A percentile compares a stretch with the other conserved stretches of the same genome.
These are phyloP conservation scores for Penicillium sp. DNA, from an alignment of 2,329 filamentous ascomycete species.

Conservation along the genomic window DNA sequence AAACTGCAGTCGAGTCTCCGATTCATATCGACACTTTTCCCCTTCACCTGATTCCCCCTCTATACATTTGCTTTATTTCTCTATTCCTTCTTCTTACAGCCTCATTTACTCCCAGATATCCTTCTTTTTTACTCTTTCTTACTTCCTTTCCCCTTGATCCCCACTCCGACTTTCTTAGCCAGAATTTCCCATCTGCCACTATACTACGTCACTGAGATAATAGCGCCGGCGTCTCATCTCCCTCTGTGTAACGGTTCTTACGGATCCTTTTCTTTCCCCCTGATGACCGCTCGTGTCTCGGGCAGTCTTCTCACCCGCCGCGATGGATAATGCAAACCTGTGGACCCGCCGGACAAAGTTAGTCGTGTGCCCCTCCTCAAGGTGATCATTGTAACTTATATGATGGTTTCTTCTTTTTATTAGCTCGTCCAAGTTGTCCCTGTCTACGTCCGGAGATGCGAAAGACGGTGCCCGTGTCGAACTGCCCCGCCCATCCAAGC, in stretches of 20 bases:
- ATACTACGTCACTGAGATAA: slow-evolving; percentile 8
- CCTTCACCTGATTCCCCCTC: slow-evolving; percentile 6
- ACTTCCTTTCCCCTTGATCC: not conserved
- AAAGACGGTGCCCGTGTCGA: slow-evolving; percentile 55
- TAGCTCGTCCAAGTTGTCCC: slow-evolving; percentile 85
- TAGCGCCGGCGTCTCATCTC: slow-evolving; percentile 2
- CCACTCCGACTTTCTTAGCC: not conserved
- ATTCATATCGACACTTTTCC: slow-evolving; percentile 27
- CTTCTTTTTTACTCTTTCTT: not conserved
- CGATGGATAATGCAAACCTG: slow-evolving; percentile 51
- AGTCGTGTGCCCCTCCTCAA: slow-evolving; percentile 21
- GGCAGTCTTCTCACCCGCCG: slow-evolving; percentile 35
- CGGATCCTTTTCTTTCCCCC: slow-evolving; percentile 20
- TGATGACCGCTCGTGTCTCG: slow-evolving; percentile 39
- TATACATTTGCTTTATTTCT: slow-evolving; percentile 10
- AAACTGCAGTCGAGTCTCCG: slow-evolving; percentile 24
- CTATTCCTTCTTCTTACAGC: slow-evolving; percentile 1
- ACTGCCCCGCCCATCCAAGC: slow-evolving; percentile 66
- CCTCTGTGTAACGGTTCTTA: slow-evolving; percentile 14
- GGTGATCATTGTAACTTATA: not conserved
- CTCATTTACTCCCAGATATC: not conserved
- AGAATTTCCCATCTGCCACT: slow-evolving; percentile 1
- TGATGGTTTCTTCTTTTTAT: slow-evolving; percentile 4
- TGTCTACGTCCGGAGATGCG: slow-evolving; percentile 67
- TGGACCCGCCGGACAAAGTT: slow-evolving; percentile 51